These are phyloP conservation scores for Talaromyces trachyspermus DNA, from an alignment of 495 filamentous ascomycete genomes.

Conservation along the genomic window DNA sequence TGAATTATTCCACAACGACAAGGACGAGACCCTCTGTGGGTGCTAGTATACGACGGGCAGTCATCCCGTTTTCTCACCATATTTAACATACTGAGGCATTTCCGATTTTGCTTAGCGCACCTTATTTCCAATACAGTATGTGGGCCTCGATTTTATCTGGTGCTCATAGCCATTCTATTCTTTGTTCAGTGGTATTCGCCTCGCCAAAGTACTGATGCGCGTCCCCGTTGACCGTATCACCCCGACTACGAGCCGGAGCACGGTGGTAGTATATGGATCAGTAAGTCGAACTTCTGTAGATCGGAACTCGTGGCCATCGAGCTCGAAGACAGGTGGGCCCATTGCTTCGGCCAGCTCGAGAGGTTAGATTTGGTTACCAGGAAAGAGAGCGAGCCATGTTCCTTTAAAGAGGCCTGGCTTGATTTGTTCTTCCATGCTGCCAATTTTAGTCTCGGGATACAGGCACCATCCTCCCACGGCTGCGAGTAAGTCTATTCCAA, in stretches of 20 bases:
- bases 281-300: slow-evolving; percentile 22
- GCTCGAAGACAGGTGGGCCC: neutral
- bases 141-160: slow-evolving; percentile 25
- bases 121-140: too few relatives aligned
- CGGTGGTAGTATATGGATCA: slow-evolving; percentile 23
- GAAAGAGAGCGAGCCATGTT: neutral
- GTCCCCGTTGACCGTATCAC: slow-evolving; percentile 31
- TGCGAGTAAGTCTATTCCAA: too few relatives aligned
- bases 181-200: slow-evolving; percentile 16
- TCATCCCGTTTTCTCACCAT: too few relatives aligned
- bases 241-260: slow-evolving; percentile 22
- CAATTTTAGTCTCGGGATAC: too few relatives aligned
- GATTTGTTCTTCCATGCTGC: neutral
- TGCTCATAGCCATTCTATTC: slow-evolving; percentile 23
- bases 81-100: too few relatives aligned
- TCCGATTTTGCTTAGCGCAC: too few relatives aligned
- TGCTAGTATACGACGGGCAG: too few relatives aligned
- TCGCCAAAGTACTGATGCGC: slow-evolving; percentile 28
- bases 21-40: too few relatives aligned
- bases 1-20: too few relatives aligned
- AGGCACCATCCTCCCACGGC: too few relatives aligned
- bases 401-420: neutral
- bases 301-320: slow-evolving; percentile 14
- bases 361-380: neutral
- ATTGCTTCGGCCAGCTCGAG: neutral